Percentiles rank a stretch among this genome's conserved stretches.
Conservation (phyloP, 2,329 filamentous ascomycete genomes). For the Diaporthe sp. region DNA sequence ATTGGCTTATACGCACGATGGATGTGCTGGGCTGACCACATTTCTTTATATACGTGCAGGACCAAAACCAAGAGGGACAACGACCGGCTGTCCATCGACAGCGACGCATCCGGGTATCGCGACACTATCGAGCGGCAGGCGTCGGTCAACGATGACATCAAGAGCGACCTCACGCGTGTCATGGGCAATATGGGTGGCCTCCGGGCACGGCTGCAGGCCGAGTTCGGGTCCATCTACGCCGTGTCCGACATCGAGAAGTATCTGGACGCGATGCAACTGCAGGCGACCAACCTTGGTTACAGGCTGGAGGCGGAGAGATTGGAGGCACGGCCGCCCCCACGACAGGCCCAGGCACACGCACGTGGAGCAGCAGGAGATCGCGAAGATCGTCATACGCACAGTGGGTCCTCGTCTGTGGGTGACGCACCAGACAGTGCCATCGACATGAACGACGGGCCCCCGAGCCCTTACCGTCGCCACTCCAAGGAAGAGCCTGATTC, state of each 20-base stretch:
- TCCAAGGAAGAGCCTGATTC: conserved; percentile 41
- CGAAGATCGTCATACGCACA: conserved; percentile 32
- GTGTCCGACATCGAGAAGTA: conserved; percentile 78
- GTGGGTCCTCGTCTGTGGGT: conserved; percentile 48
- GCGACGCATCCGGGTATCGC: conserved; percentile 35
- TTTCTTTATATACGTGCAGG: background rate
- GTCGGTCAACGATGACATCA: conserved; percentile 40
- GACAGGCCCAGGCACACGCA: conserved; percentile 1
- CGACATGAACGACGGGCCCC: conserved; percentile 51
- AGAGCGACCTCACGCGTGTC: conserved; percentile 50
- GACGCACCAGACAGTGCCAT: conserved; percentile 58
- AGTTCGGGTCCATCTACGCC: conserved; percentile 75
- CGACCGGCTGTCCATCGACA: conserved; percentile 35
- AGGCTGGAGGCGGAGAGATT: conserved; percentile 29
- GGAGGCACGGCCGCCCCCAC: conserved; percentile 40
- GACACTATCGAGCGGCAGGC: background rate
- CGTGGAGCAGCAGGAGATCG: conserved; percentile 28
- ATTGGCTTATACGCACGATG: background rate
- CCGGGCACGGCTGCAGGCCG: conserved; percentile 49
- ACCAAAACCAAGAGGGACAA: conserved; percentile 43
- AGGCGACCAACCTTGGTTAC: conserved; percentile 52
- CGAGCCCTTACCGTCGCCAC: conserved; percentile 38
- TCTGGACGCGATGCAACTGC: conserved; percentile 78
- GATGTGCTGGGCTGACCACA: conserved; percentile 10
- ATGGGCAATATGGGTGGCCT: conserved; percentile 53